Evolutionary conservation across 371 early-diverging fungal genomes (phyloP).

Genomic region (Syncephalis plumigaleata): DNA sequence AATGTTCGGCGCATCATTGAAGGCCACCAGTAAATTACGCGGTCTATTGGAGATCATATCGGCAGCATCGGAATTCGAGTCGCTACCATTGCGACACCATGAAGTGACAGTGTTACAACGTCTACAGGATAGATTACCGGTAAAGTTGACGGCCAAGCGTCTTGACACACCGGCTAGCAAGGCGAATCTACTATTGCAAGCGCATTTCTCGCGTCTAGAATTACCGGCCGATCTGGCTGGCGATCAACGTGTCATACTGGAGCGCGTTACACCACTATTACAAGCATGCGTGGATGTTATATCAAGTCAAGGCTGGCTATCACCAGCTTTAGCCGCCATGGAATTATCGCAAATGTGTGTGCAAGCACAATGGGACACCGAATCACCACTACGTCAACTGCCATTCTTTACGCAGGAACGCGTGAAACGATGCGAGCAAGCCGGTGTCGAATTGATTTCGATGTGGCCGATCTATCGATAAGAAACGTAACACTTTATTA

Average conservation of each 20-base stretch:
- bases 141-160: constrained; percentile 37
- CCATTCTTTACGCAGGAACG: constrained; percentile 60
- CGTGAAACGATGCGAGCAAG: constrained; percentile 43
- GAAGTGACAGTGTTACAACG: constrained; percentile 62
- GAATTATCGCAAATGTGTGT: constrained; percentile 92
- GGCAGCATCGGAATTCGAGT: constrained; percentile 82
- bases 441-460: constrained; percentile 74
- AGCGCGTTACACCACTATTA: constrained; percentile 57
- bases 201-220: constrained; percentile 80
- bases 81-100: constrained; percentile 83
- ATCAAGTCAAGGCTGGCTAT: constrained; percentile 79
- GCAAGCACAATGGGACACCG: constrained; percentile 92
- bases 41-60: constrained; percentile 85
- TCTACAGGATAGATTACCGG: constrained; percentile 67
- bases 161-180: constrained; percentile 70
- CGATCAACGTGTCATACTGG: constrained; percentile 61
- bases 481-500: constrained; percentile 53
- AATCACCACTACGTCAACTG: constrained; percentile 80
- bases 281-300: constrained; percentile 94
- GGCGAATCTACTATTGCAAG: constrained; percentile 79
- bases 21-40: constrained; percentile 66
- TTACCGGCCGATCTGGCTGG: constrained; percentile 82
- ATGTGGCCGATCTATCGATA: constrained; percentile 83
- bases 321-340: constrained; percentile 83
- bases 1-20: constrained; percentile 75